Evolutionary conservation across 192 early-diverging fungal species (phyloP), one percentile per base, ranked within the genome.

Genomic region (Coemansia aciculifera): DNA sequence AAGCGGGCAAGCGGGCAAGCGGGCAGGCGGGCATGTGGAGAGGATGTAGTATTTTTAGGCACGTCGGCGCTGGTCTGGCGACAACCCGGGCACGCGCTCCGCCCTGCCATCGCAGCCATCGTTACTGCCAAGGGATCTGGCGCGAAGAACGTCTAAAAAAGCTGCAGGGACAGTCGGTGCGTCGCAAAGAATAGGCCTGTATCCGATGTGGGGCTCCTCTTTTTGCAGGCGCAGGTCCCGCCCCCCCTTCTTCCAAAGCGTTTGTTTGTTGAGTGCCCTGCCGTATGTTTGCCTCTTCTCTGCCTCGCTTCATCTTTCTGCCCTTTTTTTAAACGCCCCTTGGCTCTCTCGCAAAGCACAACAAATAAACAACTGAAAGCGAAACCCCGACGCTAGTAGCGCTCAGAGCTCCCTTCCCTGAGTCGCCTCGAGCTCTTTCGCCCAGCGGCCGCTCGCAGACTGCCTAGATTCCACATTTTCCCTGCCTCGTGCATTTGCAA

Each of bases 171-270:
- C 19, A n/a, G 46, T 23, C 19, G 46, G 46, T 48, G 46, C 6
- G 46, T 48, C 19, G n/a, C 46, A 21, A 48, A 48, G 46, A 48
- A 48, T 48, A 48, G 46, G 9, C 46, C 46, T 48, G 46, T 48
- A 48, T 48, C 46, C 19, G 46, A 21, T 48, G 46, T 21, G 46
- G 46, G 46, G 46, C 43, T 13, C 40, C 15, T 17, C 15, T 43
- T 43, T 43, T 43, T 43, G 42, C 15, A 17, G 42, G 42, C 15
- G 0, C 27, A 27, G 27, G 27, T 27, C 27, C 27, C 27, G 27
- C 27, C 27, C 27, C 13, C 42, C 42, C 42, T 48, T 48, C 46
- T 21, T 48, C 19, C 46, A 48, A 48, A 21, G 46, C 19, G 17
- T 43, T 17, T 43, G 42, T 43, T 43, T 43, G 42, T 5, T 42